Evolutionary conservation across 768 basidiomycete species (phyloP).

Genomic region (Psilocybe azurescens): DNA sequence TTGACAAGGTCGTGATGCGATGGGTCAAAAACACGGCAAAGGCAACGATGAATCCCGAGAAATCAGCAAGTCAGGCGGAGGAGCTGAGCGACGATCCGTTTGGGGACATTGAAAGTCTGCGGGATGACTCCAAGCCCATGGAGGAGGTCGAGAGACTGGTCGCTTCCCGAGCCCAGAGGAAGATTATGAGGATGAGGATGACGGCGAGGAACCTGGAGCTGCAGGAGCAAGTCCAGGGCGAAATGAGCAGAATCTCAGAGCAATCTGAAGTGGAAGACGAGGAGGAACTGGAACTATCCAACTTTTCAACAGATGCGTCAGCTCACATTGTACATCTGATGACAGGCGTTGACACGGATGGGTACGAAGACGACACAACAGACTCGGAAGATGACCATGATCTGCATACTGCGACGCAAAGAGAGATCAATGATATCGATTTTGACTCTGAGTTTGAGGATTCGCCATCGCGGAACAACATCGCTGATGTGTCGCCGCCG

Average conservation of each 20-base stretch:
- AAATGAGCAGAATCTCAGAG: conserved; percentile 57
- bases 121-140: conserved; percentile 58
- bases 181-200: background rate
- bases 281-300: conserved; percentile 70
- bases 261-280: conserved; percentile 59
- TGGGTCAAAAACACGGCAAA: conserved; percentile 75
- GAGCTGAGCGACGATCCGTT: conserved; percentile 87
- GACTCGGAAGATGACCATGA: conserved; percentile 55
- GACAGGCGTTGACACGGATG: conserved; percentile 51
- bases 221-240: conserved; percentile 15
- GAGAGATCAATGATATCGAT: conserved; percentile 38
- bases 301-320: conserved; percentile 76
- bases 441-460: conserved; percentile 47
- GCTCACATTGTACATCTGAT: conserved; percentile 56
- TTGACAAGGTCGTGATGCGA: conserved; percentile 80
- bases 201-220: background rate
- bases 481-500: conserved; percentile 2
- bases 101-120: conserved; percentile 86
- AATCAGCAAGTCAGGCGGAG: conserved; percentile 36
- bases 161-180: background rate
- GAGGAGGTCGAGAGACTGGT: conserved; percentile 26
- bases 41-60: conserved; percentile 33
- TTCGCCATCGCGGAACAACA: conserved; percentile 26
- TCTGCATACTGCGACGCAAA: conserved; percentile 35
- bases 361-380: conserved; percentile 48